Percentiles rank a stretch among this genome's conserved stretches.
phyloP scores from a whole-genome alignment of 2,329 filamentous ascomycete species.

The Alternaria angustiovoidea region DNA sequence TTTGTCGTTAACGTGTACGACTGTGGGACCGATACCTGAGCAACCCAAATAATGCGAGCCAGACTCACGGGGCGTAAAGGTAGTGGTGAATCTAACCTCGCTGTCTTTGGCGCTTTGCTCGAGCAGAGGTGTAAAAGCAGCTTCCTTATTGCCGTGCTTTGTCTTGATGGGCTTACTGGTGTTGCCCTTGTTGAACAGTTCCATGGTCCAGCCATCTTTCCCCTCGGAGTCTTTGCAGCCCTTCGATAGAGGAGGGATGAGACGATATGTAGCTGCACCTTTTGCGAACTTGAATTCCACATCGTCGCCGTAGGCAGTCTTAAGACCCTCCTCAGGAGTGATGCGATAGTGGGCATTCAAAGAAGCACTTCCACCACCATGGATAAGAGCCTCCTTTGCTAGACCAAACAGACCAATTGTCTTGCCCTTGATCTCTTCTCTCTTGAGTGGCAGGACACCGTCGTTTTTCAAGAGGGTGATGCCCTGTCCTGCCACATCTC shows the following conservation, averaged over 20 bases:
- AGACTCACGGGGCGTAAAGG: constrained; percentile 33
- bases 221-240: constrained; percentile 40
- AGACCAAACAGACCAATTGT: constrained; percentile 76
- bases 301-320: constrained; percentile 35
- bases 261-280: constrained; percentile 47
- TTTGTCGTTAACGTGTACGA: constrained; percentile 37
- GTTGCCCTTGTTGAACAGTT: constrained; percentile 37
- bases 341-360: constrained; percentile 39
- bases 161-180: constrained; percentile 34
- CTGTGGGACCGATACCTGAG: constrained; percentile 46
- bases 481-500: constrained; percentile 70
- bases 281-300: constrained; percentile 45
- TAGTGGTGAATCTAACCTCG: constrained; percentile 34
- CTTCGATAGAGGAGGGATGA: constrained; percentile 39
- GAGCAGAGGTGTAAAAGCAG: constrained; percentile 36
- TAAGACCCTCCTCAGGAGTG: constrained; percentile 37
- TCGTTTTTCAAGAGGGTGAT: constrained; percentile 80
- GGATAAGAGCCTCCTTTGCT: constrained; percentile 59
- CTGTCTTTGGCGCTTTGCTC: constrained; percentile 35
- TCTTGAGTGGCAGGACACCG: constrained; percentile 68
- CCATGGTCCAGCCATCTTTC: constrained; percentile 43
- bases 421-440: constrained; percentile 62
- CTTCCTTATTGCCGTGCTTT: constrained; percentile 34
- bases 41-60: constrained; percentile 45
- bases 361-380: constrained; percentile 46